A percentile compares a stretch with the other conserved stretches of the same genome.
phyloP scores from a whole-genome alignment of 805 yeast species.

The Saccharomycopsis babjevae region DNA sequence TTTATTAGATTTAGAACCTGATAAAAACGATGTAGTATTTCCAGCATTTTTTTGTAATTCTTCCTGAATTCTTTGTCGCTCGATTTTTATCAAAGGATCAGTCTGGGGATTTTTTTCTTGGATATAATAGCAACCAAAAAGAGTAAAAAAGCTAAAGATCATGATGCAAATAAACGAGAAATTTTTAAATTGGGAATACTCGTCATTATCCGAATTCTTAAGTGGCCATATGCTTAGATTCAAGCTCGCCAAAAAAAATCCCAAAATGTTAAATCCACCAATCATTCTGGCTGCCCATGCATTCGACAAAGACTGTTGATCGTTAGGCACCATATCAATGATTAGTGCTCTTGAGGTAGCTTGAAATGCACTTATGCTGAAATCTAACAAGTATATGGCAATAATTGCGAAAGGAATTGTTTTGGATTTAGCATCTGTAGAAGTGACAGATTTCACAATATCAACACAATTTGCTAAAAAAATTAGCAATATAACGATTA shows the following conservation, averaged over 20 bases:
- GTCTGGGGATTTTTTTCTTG: constrained; percentile 40
- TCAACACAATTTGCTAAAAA: constrained; percentile 36
- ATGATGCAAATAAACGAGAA: constrained; percentile 35
- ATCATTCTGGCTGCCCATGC: constrained; percentile 63
- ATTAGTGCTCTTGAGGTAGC: constrained; percentile 52
- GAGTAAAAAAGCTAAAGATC: constrained; percentile 32
- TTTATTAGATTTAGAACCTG: constrained; percentile 4
- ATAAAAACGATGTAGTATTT: background rate
- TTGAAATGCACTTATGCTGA: constrained; percentile 48
- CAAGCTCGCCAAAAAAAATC: constrained; percentile 43
- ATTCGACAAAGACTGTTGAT: constrained; percentile 48
- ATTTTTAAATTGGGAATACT: constrained; percentile 39
- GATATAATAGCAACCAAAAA: constrained; percentile 32
- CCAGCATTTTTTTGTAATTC: constrained; percentile 22
- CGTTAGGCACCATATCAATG: constrained; percentile 48
- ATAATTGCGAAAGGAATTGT: constrained; percentile 43
- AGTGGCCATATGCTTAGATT: constrained; percentile 27
- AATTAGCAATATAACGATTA: constrained; percentile 36
- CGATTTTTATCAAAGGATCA: constrained; percentile 31
- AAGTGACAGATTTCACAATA: constrained; percentile 23
- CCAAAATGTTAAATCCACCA: constrained; percentile 47
- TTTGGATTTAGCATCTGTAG: constrained; percentile 22
- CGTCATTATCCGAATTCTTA: background rate
- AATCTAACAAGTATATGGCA: constrained; percentile 44
- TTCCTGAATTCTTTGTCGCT: constrained; percentile 27